These are phyloP conservation scores for Saxophila tyrrhenica DNA, from an alignment of 495 filamentous ascomycete species.

Conservation along the genomic window DNA sequence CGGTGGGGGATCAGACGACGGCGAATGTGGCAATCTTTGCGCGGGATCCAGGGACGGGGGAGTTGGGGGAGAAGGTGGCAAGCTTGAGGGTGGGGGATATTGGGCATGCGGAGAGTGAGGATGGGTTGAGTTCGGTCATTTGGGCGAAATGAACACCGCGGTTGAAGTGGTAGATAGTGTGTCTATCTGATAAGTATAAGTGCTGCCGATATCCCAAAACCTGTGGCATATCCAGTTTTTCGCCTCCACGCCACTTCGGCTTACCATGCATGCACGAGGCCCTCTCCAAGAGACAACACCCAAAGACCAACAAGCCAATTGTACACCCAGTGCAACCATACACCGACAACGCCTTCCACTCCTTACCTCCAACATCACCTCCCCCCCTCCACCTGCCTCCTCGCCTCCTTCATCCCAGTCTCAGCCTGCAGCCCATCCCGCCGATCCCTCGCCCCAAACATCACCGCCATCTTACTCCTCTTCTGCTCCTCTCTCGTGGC, in stretches of 20 bases:
- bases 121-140: conserved; percentile 19
- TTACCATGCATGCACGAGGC: no score
- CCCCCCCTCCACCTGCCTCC: neutral
- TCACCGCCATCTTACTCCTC: conserved; percentile 66
- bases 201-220: no score
- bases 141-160: conserved; percentile 26
- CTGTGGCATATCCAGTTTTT: no score
- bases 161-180: no score
- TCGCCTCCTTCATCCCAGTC: neutral
- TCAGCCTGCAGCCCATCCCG: conserved; percentile 11
- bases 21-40: conserved; percentile 13
- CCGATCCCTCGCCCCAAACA: conserved; percentile 51
- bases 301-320: neutral
- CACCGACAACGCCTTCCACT: neutral
- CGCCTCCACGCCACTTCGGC: no score
- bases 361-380: neutral
- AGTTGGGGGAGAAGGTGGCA: conserved; percentile 18
- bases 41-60: conserved; percentile 18
- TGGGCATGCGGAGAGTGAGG: neutral
- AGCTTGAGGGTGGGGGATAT: neutral
- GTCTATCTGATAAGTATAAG: no score
- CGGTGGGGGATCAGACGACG: conserved; percentile 24
- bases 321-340: neutral
- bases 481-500: conserved; percentile 66
- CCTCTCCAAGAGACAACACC: no score